These are phyloP conservation scores for Vitis labrusca DNA, from an alignment of 164 flowering plant species.

Conservation along the genomic window DNA sequence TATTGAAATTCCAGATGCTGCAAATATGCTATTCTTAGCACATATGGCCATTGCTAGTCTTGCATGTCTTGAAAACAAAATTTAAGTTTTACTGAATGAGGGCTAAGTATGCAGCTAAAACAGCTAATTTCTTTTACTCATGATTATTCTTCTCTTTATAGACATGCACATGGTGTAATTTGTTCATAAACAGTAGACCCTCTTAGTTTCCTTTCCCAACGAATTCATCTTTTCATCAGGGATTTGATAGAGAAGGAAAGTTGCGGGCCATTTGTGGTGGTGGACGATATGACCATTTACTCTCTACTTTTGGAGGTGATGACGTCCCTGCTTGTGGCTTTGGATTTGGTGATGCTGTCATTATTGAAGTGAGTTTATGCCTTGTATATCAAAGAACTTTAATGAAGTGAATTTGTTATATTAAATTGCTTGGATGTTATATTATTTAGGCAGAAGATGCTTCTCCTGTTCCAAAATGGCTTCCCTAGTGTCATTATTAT, in stretches of 20 bases:
- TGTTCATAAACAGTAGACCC: neutral
- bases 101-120: neutral
- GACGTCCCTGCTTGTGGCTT: slow-evolving; percentile 94
- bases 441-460: neutral
- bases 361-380: slow-evolving; percentile 65
- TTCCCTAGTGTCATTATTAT: neutral
- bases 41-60: neutral
- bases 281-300: slow-evolving; percentile 80
- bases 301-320: slow-evolving; percentile 93
- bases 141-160: neutral
- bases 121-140: neutral
- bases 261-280: slow-evolving; percentile 96
- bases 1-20: too few relatives aligned
- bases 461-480: neutral
- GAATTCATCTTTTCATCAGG: slow-evolving; percentile 33
- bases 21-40: too few relatives aligned
- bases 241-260: slow-evolving; percentile 86
- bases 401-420: neutral
- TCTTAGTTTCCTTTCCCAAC: neutral
- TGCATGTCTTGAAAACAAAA: neutral
- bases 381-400: neutral
- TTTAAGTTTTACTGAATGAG: neutral
- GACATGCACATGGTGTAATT: neutral
- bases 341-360: slow-evolving; percentile 98
- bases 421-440: neutral